Evolutionary conservation across 768 basidiomycete species (phyloP), one percentile per base, ranked within the genome.

Genomic region (Neoboletus magnificus): DNA sequence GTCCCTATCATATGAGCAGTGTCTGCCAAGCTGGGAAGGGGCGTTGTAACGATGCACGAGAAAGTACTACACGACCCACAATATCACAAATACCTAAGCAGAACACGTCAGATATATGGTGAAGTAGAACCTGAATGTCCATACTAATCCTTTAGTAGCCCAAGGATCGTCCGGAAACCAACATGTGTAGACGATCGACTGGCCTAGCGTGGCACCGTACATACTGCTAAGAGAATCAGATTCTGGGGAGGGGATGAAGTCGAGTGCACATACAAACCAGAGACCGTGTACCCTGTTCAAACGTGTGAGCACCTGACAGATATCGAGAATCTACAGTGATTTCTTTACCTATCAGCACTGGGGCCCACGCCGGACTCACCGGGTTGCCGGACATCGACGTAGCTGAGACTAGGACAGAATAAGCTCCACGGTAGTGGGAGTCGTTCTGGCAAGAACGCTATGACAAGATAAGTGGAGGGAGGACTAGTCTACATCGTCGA

Each of bases 171-270:
- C 13, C 1, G 59, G 61, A 39, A 61, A 62, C 59, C 54, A 62
- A 39, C 15, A 10, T 5, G n/a, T 0, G 15, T 61, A 61, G 18
- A 42, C 50, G 4, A 49, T 43, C 16, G 33, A 41, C 12, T 61
- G 60, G 3, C 50, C 58, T 43, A 61, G 12, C n/a, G 58, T 62
- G 11, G 12, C 44, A 7, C 61, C 59, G 22, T 62, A 62, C 59
- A 62, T 43, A 1, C 57, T 59, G 10, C 16, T 15, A 5, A 16
- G 39, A 35, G 22, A 1, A 18, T 56, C 30, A 30, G 27, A 25
- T 18, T 20, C 35, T 29, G 10, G 27, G 32, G 3, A 22, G 25
- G 7, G 22, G 7, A 41, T 4, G 25, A 27, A 7, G 16, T 23
- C n/a, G 35, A 29, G 29, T 18, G 18, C 30, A 50, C 54, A 10